Evolutionary conservation across 306 rosid genomes (phyloP).

Genomic region (Pyrus betulifolia): DNA sequence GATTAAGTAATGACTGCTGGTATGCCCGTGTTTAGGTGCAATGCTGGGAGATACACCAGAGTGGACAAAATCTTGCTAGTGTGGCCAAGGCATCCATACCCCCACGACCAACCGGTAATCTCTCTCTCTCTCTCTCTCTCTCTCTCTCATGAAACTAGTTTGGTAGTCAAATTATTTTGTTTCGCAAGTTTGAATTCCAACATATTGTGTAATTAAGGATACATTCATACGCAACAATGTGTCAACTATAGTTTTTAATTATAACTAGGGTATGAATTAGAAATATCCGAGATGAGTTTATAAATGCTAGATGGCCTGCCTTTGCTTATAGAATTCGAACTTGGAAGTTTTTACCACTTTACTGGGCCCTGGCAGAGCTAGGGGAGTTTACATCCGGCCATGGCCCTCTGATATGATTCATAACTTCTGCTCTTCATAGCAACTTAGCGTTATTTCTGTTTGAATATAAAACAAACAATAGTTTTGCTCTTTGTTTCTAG

Average conservation of each 20-base stretch:
- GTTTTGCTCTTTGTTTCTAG: neutral
- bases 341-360: neutral
- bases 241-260: neutral
- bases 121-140: neutral
- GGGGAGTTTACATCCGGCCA: neutral
- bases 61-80: slow-evolving; percentile 43
- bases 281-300: neutral
- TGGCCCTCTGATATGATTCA: neutral
- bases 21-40: slow-evolving; percentile 37
- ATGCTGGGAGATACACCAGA: slow-evolving; percentile 73
- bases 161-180: neutral
- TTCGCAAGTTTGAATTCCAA: neutral
- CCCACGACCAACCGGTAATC: slow-evolving; percentile 69
- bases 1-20: neutral
- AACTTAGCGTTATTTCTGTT: neutral
- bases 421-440: neutral
- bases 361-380: neutral
- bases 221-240: neutral
- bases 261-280: neutral
- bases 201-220: neutral
- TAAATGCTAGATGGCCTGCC: neutral
- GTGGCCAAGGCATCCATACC: slow-evolving; percentile 73
- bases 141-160: neutral
- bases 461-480: neutral
- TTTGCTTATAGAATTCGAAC: neutral